Percentiles rank a stretch among this genome's conserved stretches.
phyloP scores from a whole-genome alignment of 2,329 filamentous ascomycete species.

The Chrysoporthe austroafricana region DNA sequence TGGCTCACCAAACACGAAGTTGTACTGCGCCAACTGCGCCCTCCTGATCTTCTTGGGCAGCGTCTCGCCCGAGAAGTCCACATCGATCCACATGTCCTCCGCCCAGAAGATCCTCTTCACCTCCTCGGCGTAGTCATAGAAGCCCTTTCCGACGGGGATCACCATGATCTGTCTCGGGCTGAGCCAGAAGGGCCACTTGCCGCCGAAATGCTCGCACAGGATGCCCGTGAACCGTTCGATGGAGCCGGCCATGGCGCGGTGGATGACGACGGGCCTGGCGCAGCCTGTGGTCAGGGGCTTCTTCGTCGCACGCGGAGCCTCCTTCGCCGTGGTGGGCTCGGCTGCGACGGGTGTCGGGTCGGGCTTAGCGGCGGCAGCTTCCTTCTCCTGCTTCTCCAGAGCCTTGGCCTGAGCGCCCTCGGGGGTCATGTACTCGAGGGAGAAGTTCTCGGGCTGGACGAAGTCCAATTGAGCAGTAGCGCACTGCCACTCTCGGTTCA shows the following conservation, averaged over 20 bases:
- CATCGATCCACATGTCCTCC: constrained; percentile 71
- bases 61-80: constrained; percentile 75
- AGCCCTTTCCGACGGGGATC: constrained; percentile 75
- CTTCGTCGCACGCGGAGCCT: constrained; percentile 48
- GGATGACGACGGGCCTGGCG: constrained; percentile 83
- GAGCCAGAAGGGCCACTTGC: constrained; percentile 90
- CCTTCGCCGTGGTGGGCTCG: constrained; percentile 44
- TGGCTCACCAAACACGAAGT: constrained; percentile 78
- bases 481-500: constrained; percentile 78
- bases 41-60: constrained; percentile 89
- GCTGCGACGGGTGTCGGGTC: constrained; percentile 37
- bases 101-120: constrained; percentile 70
- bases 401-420: constrained; percentile 49
- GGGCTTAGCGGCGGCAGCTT: constrained; percentile 36
- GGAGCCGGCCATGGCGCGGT: constrained; percentile 79
- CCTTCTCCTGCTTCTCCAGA: constrained; percentile 41
- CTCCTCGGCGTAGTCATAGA: constrained; percentile 75
- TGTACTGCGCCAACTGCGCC: constrained; percentile 80
- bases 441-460: constrained; percentile 83
- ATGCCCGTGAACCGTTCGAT: constrained; percentile 70
- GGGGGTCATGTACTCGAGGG: constrained; percentile 81
- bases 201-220: constrained; percentile 80
- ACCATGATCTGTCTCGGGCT: constrained; percentile 81
- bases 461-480: constrained; percentile 92
- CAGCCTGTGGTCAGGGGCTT: constrained; percentile 68